Evolutionary conservation across 352 stramenopile species (phyloP).

Genomic region (Phytophthora sp.): DNA sequence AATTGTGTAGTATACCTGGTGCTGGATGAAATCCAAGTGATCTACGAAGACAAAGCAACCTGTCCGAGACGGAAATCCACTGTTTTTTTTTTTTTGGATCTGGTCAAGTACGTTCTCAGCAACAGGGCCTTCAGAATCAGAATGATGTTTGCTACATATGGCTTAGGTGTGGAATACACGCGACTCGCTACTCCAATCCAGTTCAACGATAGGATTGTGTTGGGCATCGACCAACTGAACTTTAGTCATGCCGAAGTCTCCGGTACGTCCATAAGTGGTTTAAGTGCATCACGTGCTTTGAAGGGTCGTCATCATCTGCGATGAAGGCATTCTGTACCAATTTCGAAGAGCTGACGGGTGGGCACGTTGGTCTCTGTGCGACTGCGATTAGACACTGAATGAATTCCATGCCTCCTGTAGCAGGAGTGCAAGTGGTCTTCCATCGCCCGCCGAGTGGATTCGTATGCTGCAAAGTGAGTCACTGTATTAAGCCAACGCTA

Average conservation of each 20-base stretch:
- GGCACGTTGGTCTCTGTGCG: constrained; percentile 12
- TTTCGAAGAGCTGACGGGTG: constrained; percentile 12
- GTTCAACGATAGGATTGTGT: neutral
- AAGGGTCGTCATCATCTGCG: neutral
- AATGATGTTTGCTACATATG: constrained; percentile 18
- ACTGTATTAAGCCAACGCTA: neutral
- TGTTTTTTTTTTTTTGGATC: constrained; percentile 17
- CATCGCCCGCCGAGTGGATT: neutral
- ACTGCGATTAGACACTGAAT: constrained; percentile 10
- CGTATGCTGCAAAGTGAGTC: neutral
- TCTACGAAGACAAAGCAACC: neutral
- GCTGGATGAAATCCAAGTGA: constrained; percentile 7
- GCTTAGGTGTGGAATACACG: neutral
- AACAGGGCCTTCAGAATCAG: neutral
- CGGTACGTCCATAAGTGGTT: constrained; percentile 17
- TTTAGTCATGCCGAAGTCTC: constrained; percentile 10
- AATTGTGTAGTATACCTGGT: constrained; percentile 14
- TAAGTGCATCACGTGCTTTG: constrained; percentile 14
- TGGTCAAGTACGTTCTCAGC: constrained; percentile 4
- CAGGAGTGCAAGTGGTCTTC: neutral
- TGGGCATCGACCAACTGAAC: constrained; percentile 11
- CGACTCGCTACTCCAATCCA: constrained; percentile 8
- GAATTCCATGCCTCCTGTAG: neutral
- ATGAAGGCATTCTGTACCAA: constrained; percentile 13
- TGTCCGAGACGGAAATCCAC: constrained; percentile 2